Percentiles rank a stretch among this genome's conserved stretches.
These are phyloP conservation scores for Fusarium kyushuense DNA, from an alignment of 2,329 filamentous ascomycete genomes.

Conservation along the genomic window DNA sequence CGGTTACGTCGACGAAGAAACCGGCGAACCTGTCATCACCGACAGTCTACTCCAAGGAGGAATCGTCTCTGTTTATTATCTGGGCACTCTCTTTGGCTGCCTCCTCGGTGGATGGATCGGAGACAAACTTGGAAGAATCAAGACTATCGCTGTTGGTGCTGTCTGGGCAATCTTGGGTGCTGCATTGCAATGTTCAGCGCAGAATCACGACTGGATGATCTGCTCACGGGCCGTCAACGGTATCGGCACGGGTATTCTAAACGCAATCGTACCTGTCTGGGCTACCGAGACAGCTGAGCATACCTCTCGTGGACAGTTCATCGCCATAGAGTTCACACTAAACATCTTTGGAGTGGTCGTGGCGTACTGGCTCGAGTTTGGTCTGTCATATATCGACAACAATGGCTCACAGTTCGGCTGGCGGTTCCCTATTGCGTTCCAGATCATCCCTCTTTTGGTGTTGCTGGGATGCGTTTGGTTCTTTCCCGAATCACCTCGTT, in stretches of 20 bases:
- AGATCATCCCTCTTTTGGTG: slow-evolving; percentile 72
- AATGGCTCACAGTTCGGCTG: slow-evolving; percentile 70
- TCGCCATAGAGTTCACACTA: slow-evolving; percentile 71
- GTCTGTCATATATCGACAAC: slow-evolving; percentile 70
- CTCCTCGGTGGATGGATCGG: slow-evolving; percentile 37
- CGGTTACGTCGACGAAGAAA: slow-evolving; percentile 36
- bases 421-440: slow-evolving; percentile 78
- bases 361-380: slow-evolving; percentile 71
- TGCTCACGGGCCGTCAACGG: slow-evolving; percentile 50
- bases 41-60: slow-evolving; percentile 41
- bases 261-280: slow-evolving; percentile 78
- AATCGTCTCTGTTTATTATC: slow-evolving; percentile 43
- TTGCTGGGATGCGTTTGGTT: slow-evolving; percentile 70
- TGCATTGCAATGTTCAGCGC: slow-evolving; percentile 25
- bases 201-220: slow-evolving; percentile 44
- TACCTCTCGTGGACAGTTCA: slow-evolving; percentile 74
- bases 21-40: slow-evolving; percentile 36
- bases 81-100: slow-evolving; percentile 43
- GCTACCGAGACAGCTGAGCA: slow-evolving; percentile 77
- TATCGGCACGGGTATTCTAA: slow-evolving; percentile 75
- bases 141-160: slow-evolving; percentile 35
- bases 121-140: slow-evolving; percentile 38
- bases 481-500: slow-evolving; percentile 77
- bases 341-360: slow-evolving; percentile 53
- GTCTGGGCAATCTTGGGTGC: slow-evolving; percentile 36